A percentile compares a stretch with the other conserved stretches of the same genome.
These are phyloP conservation scores for Tritrichomonas musculus DNA, from an alignment of 208 protist genomes.

Conservation along the genomic window DNA sequence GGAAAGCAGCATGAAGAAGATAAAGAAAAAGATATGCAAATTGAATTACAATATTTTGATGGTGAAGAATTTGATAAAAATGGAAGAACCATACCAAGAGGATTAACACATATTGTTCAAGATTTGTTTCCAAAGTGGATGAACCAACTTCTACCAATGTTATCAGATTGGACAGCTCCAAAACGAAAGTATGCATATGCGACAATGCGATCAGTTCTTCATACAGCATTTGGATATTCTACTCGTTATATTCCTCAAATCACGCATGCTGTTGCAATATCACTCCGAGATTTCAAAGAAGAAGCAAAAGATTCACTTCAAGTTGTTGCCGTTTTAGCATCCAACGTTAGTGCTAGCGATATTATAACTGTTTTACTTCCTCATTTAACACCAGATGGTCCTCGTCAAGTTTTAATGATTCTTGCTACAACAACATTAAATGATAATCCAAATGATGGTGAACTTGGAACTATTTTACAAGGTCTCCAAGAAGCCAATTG, in stretches of 20 bases:
- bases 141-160: not conserved
- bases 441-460: not conserved
- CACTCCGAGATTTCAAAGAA: not conserved
- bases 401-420: not conserved
- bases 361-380: not conserved
- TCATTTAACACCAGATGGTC: not conserved
- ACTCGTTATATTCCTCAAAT: not conserved
- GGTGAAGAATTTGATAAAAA: not conserved
- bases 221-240: not conserved
- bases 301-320: not conserved
- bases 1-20: constrained; percentile 15
- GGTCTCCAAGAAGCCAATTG: not conserved
- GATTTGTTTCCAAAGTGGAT: not conserved
- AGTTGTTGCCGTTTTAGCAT: not conserved
- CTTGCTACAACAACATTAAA: not conserved
- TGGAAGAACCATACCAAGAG: not conserved
- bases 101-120: not conserved
- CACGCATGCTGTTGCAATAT: not conserved
- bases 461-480: not conserved
- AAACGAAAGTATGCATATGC: not conserved
- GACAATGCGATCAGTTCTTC: not conserved
- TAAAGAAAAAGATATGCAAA: not conserved
- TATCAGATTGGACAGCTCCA: not conserved
- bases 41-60: not conserved
- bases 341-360: not conserved